Evolutionary conservation across 768 basidiomycete species (phyloP).

Genomic region (Boletus pseudopeckii): DNA sequence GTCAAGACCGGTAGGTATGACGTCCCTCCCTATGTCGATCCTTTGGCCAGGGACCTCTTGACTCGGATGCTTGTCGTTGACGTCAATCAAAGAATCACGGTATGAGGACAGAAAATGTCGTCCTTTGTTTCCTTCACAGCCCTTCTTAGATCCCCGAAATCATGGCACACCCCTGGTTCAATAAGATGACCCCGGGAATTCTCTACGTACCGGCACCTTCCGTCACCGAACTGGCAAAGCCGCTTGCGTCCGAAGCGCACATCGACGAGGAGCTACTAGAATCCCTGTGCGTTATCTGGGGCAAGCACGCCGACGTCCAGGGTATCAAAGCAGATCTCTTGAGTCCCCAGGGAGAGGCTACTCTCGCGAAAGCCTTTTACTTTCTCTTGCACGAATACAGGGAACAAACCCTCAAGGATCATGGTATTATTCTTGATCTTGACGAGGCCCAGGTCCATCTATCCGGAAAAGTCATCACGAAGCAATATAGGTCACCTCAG

Average conservation of each 20-base stretch:
- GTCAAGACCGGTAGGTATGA: conserved; percentile 86
- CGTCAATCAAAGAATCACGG: conserved; percentile 74
- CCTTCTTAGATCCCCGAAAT: conserved; percentile 76
- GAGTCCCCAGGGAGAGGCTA: conserved; percentile 64
- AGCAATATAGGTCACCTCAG: conserved; percentile 42
- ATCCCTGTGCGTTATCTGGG: conserved; percentile 83
- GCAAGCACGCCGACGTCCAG: conserved; percentile 60
- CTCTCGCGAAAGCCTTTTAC: conserved; percentile 86
- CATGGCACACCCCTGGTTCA: conserved; percentile 80
- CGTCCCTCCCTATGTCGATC: conserved; percentile 76
- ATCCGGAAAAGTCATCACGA: conserved; percentile 34
- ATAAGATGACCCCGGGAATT: conserved; percentile 47
- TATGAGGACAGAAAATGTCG: conserved; percentile 33
- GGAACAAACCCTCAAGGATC: conserved; percentile 56
- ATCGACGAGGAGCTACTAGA: conserved; percentile 77
- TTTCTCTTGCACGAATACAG: conserved; percentile 76
- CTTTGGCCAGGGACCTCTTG: conserved; percentile 82
- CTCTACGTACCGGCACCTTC: conserved; percentile 53
- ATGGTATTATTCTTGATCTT: conserved; percentile 43
- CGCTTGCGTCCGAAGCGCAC: conserved; percentile 61
- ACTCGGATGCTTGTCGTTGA: conserved; percentile 87
- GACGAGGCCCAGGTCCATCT: conserved; percentile 19
- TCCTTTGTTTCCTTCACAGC: conserved; percentile 1
- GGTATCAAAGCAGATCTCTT: conserved; percentile 64
- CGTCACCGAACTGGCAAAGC: conserved; percentile 63